Evolutionary conservation across 495 filamentous ascomycete species (phyloP).

Genomic region (Penicillium argentinense): DNA sequence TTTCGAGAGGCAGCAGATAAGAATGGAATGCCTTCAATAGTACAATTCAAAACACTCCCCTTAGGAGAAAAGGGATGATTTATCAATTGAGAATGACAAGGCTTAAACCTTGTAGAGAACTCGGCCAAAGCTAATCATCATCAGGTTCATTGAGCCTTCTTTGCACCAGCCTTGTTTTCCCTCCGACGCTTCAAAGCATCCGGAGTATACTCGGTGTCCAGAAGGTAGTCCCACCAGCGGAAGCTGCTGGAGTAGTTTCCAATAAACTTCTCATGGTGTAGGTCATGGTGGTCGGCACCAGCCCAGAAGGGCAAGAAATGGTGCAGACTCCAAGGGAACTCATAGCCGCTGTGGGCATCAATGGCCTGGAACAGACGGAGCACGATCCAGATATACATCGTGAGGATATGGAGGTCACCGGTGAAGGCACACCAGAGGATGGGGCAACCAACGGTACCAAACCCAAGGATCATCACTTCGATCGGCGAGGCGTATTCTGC

Average conservation of each 20-base stretch:
- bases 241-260: constrained; percentile 98
- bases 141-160: constrained; percentile 48
- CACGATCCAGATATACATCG: constrained; percentile 97
- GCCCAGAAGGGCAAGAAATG: constrained; percentile 98
- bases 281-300: constrained; percentile 92
- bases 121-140: too few relatives aligned
- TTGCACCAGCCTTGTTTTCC: constrained; percentile 68
- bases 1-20: too few relatives aligned
- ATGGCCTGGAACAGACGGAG: constrained; percentile 95
- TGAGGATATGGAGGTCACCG: constrained; percentile 85
- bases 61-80: too few relatives aligned
- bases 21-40: too few relatives aligned
- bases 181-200: constrained; percentile 83
- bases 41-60: too few relatives aligned
- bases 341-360: constrained; percentile 94
- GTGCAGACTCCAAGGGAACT: constrained; percentile 95
- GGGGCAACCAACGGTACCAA: constrained; percentile 80
- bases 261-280: constrained; percentile 96
- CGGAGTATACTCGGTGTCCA: constrained; percentile 90
- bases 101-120: too few relatives aligned
- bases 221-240: constrained; percentile 95
- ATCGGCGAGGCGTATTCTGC: constrained; percentile 98
- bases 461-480: constrained; percentile 95
- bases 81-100: too few relatives aligned
- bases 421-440: constrained; percentile 85